Percentiles rank a stretch among this genome's conserved stretches.
phyloP scores from a whole-genome alignment of 2,329 filamentous ascomycete species.

The Verticillium albo-atrum region DNA sequence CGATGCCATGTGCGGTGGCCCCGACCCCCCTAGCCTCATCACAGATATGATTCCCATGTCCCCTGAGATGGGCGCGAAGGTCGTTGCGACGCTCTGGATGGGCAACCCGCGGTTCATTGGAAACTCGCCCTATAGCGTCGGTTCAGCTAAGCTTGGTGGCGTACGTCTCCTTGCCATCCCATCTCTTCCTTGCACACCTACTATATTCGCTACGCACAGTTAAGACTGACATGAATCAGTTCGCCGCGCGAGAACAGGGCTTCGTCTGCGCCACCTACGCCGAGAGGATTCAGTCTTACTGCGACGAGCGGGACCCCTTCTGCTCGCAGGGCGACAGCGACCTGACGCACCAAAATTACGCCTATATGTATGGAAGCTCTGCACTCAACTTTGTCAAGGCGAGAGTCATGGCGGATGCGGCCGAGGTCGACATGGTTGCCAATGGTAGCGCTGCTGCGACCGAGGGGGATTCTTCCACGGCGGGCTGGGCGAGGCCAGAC shows the following conservation, averaged over 20 bases:
- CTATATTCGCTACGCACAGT: not conserved
- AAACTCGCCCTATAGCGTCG: slow-evolving; percentile 52
- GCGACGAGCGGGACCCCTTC: slow-evolving; percentile 59
- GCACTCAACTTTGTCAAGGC: slow-evolving; percentile 55
- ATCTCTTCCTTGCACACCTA: not conserved
- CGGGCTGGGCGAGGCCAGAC: not conserved
- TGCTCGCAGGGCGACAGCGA: slow-evolving; percentile 61
- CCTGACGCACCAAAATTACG: slow-evolving; percentile 59
- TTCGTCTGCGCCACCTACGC: slow-evolving; percentile 50
- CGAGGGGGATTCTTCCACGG: not conserved
- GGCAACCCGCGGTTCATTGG: slow-evolving; percentile 51
- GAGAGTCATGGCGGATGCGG: not conserved
- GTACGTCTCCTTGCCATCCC: slow-evolving; percentile 32
- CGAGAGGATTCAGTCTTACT: slow-evolving; percentile 58
- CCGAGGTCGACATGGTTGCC: not conserved
- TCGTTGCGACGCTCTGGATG: slow-evolving; percentile 57
- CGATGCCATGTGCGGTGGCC: slow-evolving; percentile 55
- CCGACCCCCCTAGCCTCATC: slow-evolving; percentile 40
- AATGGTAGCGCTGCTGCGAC: not conserved
- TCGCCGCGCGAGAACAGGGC: slow-evolving; percentile 53
- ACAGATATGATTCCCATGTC: slow-evolving; percentile 37
- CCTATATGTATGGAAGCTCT: slow-evolving; percentile 55
- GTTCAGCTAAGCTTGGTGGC: slow-evolving; percentile 50
- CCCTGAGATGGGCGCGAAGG: slow-evolving; percentile 39
- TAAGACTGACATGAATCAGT: slow-evolving; percentile 34